Conservation (phyloP, 306 rosid genomes). For the apple (Malus domestica) region ASM211411v1 NC_041799.1:11265001-11265500, state of each 20-base stretch:
- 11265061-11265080: slow-evolving; percentile 78
- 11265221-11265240: slow-evolving; percentile 70
- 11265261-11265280: slow-evolving; percentile 38
- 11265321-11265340: slow-evolving; percentile 42
- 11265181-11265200: slow-evolving; percentile 32
- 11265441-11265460: slow-evolving; percentile 75
- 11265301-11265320: slow-evolving; percentile 45
- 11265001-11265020: slow-evolving; percentile 72
- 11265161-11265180: slow-evolving; percentile 18
- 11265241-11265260: slow-evolving; percentile 54
- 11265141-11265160: slow-evolving; percentile 51
- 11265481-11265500: neutral
- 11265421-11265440: slow-evolving; percentile 64
- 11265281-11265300: slow-evolving; percentile 56
- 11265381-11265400: slow-evolving; percentile 52
- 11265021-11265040: slow-evolving; percentile 63
- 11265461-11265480: slow-evolving; percentile 52
- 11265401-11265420: slow-evolving; percentile 47
- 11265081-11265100: slow-evolving; percentile 57
- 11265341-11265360: slow-evolving; percentile 35
- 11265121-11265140: slow-evolving; percentile 40
- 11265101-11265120: slow-evolving; percentile 55
- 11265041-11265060: slow-evolving; percentile 62
- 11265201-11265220: slow-evolving; percentile 56
- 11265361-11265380: slow-evolving; percentile 41